Evolutionary conservation across 2,329 filamentous ascomycete species (phyloP), one percentile per base, ranked within the genome.

Genomic region (Cercospora sp.): DNA sequence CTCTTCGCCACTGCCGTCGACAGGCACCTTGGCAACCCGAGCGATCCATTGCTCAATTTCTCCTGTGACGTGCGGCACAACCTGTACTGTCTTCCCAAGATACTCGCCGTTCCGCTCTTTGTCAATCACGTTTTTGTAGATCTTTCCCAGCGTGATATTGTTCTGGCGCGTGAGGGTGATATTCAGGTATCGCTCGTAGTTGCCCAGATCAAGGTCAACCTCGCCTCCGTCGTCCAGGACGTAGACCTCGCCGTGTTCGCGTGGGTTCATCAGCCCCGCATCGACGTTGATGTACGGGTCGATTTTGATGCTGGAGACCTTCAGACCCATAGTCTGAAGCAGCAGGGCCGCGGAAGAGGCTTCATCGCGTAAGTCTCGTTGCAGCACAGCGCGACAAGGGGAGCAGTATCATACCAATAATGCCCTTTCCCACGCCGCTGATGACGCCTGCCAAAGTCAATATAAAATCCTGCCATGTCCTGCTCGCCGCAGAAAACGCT

Each of bases 121-220:
- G 76, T 93, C 88, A 75, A 97, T 93, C 64, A 97, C 94, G 75
- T 91, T 88, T 77, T 92, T 86, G 82, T 97, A 98, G 74, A 98
- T 93, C 84, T 98, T 97, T 78, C 95, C 95, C 5, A 94, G 97
- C 3, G 95, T 99, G 81, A 99, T 97, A 81, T 98, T 98, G 84
- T 94, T 93, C 74, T 97, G 93, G 69, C 90, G 86, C 8, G 89
- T 92, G 69, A 98, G 85, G 65, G 90, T 91, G 72, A 94, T 90
- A 76, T 90, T 90, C 64, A 97, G 89, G 78, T 97, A 97, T 53
- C 90, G 86, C 79, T 92, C 90, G 81, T 91, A 92, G 80, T 92
- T 92, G 72, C 90, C 90, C 36, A 92, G 84, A 78, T 92, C 90
- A 67, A 92, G 86, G 76, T 92, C 90, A 71, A 89, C 87, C 80